Conservation (phyloP, 345 rosid species). For the Cardamine occulta region DNA sequence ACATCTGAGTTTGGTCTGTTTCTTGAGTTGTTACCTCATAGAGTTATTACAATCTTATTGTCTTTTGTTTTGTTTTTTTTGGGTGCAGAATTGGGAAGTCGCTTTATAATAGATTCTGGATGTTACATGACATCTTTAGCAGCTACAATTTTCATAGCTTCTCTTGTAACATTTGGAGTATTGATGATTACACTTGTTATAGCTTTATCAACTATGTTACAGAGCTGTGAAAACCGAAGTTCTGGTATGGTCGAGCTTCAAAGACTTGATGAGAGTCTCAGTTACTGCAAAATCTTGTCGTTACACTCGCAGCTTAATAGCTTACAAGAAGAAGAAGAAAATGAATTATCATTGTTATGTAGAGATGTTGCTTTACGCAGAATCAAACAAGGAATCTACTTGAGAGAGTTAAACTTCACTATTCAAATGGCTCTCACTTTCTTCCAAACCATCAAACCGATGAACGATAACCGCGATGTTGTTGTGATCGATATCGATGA, state of each 20-base stretch:
- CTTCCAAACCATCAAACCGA: conserved; percentile 48
- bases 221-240: conserved; percentile 59
- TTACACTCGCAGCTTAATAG: conserved; percentile 67
- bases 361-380: conserved; percentile 51
- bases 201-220: conserved; percentile 74
- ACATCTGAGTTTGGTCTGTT: conserved; percentile 19
- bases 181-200: conserved; percentile 62
- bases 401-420: conserved; percentile 59
- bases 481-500: conserved; percentile 76
- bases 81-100: conserved; percentile 64
- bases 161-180: conserved; percentile 64
- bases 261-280: conserved; percentile 44
- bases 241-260: conserved; percentile 54
- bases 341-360: conserved; percentile 60
- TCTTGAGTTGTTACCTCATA: neutral
- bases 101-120: conserved; percentile 63
- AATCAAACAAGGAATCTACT: conserved; percentile 53
- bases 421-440: conserved; percentile 52
- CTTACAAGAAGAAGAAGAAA: conserved; percentile 39
- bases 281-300: conserved; percentile 58
- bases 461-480: conserved; percentile 48
- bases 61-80: neutral
- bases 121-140: conserved; percentile 81
- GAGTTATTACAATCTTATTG: conserved; percentile 7
- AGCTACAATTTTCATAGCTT: conserved; percentile 67